phyloP scores from a whole-genome alignment of 202 grass and related monocot genomes.

The Schoenoplectus tabernaemontani region DNA sequence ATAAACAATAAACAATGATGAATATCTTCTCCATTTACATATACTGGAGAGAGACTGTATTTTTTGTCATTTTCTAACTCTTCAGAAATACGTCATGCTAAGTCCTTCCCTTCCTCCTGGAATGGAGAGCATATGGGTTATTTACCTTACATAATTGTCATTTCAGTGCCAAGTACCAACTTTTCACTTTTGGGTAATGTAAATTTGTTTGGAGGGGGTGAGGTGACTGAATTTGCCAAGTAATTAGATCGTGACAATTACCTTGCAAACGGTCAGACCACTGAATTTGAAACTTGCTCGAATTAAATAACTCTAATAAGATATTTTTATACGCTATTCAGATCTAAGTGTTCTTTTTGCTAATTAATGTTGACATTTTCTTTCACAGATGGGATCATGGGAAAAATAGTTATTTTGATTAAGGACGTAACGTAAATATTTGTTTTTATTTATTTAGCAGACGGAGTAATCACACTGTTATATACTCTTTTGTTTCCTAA shows the following conservation, averaged over 20 bases:
- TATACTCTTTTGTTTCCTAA: no score
- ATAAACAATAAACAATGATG: neutral
- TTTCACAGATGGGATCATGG: no score
- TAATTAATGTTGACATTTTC: no score
- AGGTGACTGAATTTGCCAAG: neutral
- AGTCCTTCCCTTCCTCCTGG: neutral
- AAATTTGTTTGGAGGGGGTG: neutral
- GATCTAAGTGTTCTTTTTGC: no score
- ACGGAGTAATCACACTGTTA: no score
- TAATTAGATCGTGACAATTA: neutral
- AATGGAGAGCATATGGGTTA: neutral
- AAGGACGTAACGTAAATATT: no score
- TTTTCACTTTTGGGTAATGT: neutral
- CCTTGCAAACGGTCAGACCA: no score
- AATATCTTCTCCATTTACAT: neutral
- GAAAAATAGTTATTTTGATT: no score
- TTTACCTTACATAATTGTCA: neutral
- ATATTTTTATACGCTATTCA: no score
- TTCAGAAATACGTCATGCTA: neutral
- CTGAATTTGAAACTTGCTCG: no score
- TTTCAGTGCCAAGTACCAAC: neutral
- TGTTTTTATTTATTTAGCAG: no score
- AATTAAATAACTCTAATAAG: no score
- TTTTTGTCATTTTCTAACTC: neutral
- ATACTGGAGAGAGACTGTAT: neutral